These are phyloP conservation scores for Talaromyces sp. DNA, from an alignment of 2,329 filamentous ascomycete species.

Conservation along the genomic window DNA sequence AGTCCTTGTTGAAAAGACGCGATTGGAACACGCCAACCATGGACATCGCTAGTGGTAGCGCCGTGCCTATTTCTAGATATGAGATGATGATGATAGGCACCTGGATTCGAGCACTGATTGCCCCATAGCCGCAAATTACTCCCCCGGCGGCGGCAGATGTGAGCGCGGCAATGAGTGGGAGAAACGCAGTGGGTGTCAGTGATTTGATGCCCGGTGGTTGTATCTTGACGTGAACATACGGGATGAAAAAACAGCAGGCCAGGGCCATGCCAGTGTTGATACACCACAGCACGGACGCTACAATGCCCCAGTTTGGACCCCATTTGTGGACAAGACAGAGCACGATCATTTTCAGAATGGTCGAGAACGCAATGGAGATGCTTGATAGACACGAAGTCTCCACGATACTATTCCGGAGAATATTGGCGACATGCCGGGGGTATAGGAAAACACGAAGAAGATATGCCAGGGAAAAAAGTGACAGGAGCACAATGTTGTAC, in stretches of 20 bases:
- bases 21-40: slow-evolving; percentile 31
- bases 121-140: slow-evolving; percentile 28
- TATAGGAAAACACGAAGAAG: slow-evolving; percentile 28
- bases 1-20: slow-evolving; percentile 24
- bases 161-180: slow-evolving; percentile 38
- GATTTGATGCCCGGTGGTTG: slow-evolving; percentile 31
- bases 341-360: slow-evolving; percentile 50
- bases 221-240: slow-evolving; percentile 32
- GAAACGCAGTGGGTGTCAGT: slow-evolving; percentile 30
- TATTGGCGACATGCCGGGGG: slow-evolving; percentile 24
- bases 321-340: slow-evolving; percentile 44
- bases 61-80: slow-evolving; percentile 36
- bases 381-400: slow-evolving; percentile 38
- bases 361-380: slow-evolving; percentile 33
- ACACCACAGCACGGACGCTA: slow-evolving; percentile 41
- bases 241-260: slow-evolving; percentile 27
- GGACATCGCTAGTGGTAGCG: slow-evolving; percentile 27
- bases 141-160: slow-evolving; percentile 37
- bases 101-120: slow-evolving; percentile 24
- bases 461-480: slow-evolving; percentile 26
- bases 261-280: slow-evolving; percentile 30
- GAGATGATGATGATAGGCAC: slow-evolving; percentile 38
- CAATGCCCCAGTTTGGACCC: slow-evolving; percentile 22
- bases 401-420: slow-evolving; percentile 26
- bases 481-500: slow-evolving; percentile 31